These are phyloP conservation scores for Ceratobasidium theobromae DNA, from an alignment of 1,284 basidiomycete genomes.

Conservation along the genomic window DNA sequence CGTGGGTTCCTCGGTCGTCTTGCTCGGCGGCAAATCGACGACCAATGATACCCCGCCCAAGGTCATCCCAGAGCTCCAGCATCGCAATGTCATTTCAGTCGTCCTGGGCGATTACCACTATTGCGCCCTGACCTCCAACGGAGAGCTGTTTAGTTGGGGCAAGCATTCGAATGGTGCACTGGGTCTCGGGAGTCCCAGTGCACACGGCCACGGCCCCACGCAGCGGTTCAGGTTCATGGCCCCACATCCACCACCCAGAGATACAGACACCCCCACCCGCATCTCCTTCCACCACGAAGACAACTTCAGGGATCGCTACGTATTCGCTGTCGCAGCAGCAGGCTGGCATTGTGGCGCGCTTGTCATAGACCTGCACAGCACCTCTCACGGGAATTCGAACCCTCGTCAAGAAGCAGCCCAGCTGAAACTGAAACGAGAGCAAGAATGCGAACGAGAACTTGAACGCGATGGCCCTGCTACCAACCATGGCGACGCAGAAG, in stretches of 20 bases:
- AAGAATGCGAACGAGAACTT: not conserved
- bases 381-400: constrained; percentile 5
- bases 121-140: constrained; percentile 76
- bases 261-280: constrained; percentile 61
- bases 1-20: constrained; percentile 60
- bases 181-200: constrained; percentile 73
- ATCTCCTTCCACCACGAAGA: constrained; percentile 66
- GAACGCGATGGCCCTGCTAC: not conserved
- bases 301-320: constrained; percentile 59
- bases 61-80: constrained; percentile 69
- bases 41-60: constrained; percentile 52
- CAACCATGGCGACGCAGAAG: not conserved
- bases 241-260: constrained; percentile 46
- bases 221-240: not conserved
- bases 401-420: not conserved
- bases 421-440: not conserved
- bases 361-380: constrained; percentile 63
- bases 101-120: constrained; percentile 88
- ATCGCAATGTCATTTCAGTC: constrained; percentile 75
- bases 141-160: constrained; percentile 85
- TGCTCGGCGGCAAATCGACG: constrained; percentile 58
- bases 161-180: constrained; percentile 73
- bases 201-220: constrained; percentile 59
- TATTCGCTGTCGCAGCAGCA: constrained; percentile 72
- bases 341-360: constrained; percentile 90